phyloP scores from a whole-genome alignment of 2,329 filamentous ascomycete species.

The Alternaria sp. region DNA sequence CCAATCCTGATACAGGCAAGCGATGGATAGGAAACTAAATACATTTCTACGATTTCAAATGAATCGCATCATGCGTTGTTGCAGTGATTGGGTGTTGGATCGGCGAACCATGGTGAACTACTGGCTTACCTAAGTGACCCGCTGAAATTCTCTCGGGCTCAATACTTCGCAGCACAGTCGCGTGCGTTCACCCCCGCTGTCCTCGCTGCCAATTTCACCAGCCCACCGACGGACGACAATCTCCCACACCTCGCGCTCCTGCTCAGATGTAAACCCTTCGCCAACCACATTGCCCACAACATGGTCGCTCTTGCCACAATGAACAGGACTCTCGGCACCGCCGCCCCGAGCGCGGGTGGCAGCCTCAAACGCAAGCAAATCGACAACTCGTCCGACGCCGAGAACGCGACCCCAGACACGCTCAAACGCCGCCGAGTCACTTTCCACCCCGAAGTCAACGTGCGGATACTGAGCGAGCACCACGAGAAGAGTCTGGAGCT shows the following conservation, averaged over 20 bases:
- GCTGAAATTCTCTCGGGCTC: slow-evolving; percentile 14
- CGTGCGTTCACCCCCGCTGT: slow-evolving; percentile 22
- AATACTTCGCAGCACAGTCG: slow-evolving; percentile 12
- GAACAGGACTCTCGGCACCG: slow-evolving; percentile 32
- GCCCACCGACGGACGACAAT: not conserved
- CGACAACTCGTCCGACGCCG: slow-evolving; percentile 37
- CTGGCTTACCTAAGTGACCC: slow-evolving; percentile 20
- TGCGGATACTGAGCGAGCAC: slow-evolving; percentile 52
- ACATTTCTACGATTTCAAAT: not conserved
- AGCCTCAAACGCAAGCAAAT: slow-evolving; percentile 49
- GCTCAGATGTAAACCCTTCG: slow-evolving; percentile 37
- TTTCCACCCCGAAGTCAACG: slow-evolving; percentile 56
- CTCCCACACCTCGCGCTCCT: slow-evolving; percentile 2
- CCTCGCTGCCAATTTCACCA: slow-evolving; percentile 18
- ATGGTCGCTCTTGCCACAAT: slow-evolving; percentile 50
- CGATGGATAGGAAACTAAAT: not conserved
- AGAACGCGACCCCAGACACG: slow-evolving; percentile 41
- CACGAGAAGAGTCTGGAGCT: slow-evolving; percentile 62
- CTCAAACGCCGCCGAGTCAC: slow-evolving; percentile 56
- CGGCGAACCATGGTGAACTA: not conserved
- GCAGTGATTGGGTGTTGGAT: not conserved
- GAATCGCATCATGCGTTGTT: not conserved
- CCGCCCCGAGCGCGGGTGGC: slow-evolving; percentile 37
- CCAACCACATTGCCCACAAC: slow-evolving; percentile 16
- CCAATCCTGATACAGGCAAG: not conserved